Evolutionary conservation across 2,329 filamentous ascomycete genomes (phyloP).

Genomic region (Fusarium graminum): DNA sequence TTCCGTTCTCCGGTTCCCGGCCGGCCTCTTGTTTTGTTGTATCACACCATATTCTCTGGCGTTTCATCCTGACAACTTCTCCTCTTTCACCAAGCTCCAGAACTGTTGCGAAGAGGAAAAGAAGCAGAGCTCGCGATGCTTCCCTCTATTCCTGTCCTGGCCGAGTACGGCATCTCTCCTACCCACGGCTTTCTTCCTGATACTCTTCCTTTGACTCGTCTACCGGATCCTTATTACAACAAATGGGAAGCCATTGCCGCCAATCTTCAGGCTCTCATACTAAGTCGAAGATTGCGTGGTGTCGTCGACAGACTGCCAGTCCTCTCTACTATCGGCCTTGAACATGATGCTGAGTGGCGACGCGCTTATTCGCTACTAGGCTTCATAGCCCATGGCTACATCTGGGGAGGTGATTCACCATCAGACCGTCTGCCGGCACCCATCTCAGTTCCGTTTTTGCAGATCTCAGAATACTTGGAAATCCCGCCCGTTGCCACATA

Average conservation of each 20-base stretch:
- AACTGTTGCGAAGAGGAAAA: neutral
- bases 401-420: slow-evolving; percentile 92
- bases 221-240: slow-evolving; percentile 92
- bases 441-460: slow-evolving; percentile 84
- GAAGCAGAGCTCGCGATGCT: slow-evolving; percentile 56
- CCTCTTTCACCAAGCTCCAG: slow-evolving; percentile 1
- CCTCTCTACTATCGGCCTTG: slow-evolving; percentile 84
- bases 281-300: slow-evolving; percentile 84
- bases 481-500: slow-evolving; percentile 95
- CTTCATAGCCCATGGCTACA: slow-evolving; percentile 94
- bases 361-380: slow-evolving; percentile 90
- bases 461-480: slow-evolving; percentile 82
- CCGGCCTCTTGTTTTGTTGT: slow-evolving; percentile 26
- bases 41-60: slow-evolving; percentile 9
- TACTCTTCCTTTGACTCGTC: slow-evolving; percentile 79
- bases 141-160: slow-evolving; percentile 71
- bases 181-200: slow-evolving; percentile 89
- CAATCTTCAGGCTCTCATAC: slow-evolving; percentile 87
- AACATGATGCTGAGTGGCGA: slow-evolving; percentile 90
- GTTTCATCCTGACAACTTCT: slow-evolving; percentile 14
- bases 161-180: slow-evolving; percentile 84
- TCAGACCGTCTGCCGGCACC: slow-evolving; percentile 82
- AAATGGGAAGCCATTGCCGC: slow-evolving; percentile 91
- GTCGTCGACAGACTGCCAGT: slow-evolving; percentile 85
- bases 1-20: slow-evolving; percentile 37